Evolutionary conservation across 495 filamentous ascomycete genomes (phyloP), one percentile per base, ranked within the genome.

Genomic region (Daldinia vernicosa): DNA sequence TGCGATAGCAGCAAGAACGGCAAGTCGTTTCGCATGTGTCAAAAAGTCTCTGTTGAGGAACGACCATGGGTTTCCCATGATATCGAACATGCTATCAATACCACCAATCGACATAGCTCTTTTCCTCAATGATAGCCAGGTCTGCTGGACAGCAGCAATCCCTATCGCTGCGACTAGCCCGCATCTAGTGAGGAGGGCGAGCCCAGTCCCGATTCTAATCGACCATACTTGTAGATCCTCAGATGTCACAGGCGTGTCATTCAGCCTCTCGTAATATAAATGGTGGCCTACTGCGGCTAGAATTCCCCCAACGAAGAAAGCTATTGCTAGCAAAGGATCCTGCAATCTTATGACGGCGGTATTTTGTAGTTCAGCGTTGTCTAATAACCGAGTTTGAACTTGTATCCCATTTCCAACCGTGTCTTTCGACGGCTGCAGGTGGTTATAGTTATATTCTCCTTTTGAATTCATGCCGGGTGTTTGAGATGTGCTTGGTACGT

Each of bases 41-140:
- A 47, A 3, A 22, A 47, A 47, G 22, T 47, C 43, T 12, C 2
- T 5, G 43, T 24, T 47, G 3, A 47, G 12, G 9, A 47, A 47
- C 9, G 43, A 45, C 50, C 51, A 67, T 17, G 63, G 69, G 52
- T 71, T 66, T n/a, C 35, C 39, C 57, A 71, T 56, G 22, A 71
- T 43, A 19, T 33, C 63, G 27, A 71, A 71, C 63, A 71, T 63
- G 58, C 63, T 61, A 32, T 71, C 57, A 15, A 71, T 71, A 4
- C 69, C 63, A 7, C 52, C 39, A n/a, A 71, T 64, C 12, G 63
- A 61, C 47, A 71, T 63, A 5, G 69, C 27, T 35, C 57, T 71
- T 15, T 60, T 33, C 35, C 69, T 58, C 28, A 71, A 28, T 28
- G 69, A 67, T 14, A 50, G 17, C 69, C 69, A 71, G 15, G 55